Evolutionary conservation across 202 grass and related monocot genomes (phyloP).

Genomic region (Alloteropsis angusta): DNA sequence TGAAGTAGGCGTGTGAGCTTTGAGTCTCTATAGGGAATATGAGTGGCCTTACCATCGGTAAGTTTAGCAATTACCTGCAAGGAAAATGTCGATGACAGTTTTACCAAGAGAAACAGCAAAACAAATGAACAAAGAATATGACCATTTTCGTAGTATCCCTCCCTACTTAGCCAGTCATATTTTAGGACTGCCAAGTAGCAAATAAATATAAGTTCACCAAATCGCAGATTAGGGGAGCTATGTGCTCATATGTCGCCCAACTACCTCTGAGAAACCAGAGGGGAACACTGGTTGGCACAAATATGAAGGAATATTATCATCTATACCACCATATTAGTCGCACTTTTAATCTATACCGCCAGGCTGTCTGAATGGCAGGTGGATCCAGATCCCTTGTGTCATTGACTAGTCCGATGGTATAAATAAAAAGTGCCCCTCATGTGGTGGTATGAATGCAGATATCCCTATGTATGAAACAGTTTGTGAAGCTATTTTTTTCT

Average conservation of each 20-base stretch:
- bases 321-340: background rate
- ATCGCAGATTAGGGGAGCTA: background rate
- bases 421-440: background rate
- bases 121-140: constrained; percentile 13
- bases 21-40: constrained; percentile 96
- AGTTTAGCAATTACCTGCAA: constrained; percentile 89
- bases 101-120: constrained; percentile 17
- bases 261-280: background rate
- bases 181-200: background rate
- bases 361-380: background rate
- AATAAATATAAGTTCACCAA: background rate
- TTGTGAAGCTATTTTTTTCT: background rate
- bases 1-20: constrained; percentile 97
- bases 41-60: constrained; percentile 91
- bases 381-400: background rate
- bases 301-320: background rate
- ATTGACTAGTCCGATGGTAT: background rate
- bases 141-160: background rate
- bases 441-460: background rate
- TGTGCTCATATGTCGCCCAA: background rate
- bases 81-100: constrained; percentile 7
- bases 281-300: background rate
- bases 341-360: background rate
- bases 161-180: background rate
- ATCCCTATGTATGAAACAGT: background rate